phyloP scores from a whole-genome alignment of 2,329 filamentous ascomycete species.

The Eurotiales sp. region DNA sequence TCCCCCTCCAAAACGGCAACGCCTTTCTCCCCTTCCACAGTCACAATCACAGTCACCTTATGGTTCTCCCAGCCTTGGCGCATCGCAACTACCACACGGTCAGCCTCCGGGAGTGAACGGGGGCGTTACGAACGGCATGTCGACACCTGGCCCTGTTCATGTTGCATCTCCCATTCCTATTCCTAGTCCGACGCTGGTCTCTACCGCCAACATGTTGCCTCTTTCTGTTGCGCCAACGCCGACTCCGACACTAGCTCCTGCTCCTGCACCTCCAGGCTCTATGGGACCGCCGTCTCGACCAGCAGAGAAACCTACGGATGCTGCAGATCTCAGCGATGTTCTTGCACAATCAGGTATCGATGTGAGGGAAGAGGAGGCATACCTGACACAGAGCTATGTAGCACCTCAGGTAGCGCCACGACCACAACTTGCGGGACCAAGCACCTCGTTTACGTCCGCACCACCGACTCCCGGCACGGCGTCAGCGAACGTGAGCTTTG shows the following conservation, averaged over 20 bases:
- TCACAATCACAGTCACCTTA: constrained; percentile 61
- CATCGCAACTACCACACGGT: constrained; percentile 43
- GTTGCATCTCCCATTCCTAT: constrained; percentile 14
- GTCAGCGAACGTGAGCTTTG: constrained; percentile 48
- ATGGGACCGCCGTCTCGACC: constrained; percentile 64
- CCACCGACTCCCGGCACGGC: constrained; percentile 39
- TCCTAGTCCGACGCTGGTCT: constrained; percentile 34
- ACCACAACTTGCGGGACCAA: constrained; percentile 48
- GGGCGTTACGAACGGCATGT: constrained; percentile 53
- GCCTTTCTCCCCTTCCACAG: constrained; percentile 64
- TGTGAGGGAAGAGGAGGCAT: constrained; percentile 80
- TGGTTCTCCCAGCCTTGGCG: constrained; percentile 56
- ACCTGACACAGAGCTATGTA: constrained; percentile 57
- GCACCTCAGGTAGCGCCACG: constrained; percentile 31
- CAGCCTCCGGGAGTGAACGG: constrained; percentile 32
- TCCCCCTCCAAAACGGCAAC: constrained; percentile 70
- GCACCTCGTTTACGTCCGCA: constrained; percentile 38
- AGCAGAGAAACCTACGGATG: constrained; percentile 49
- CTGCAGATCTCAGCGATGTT: constrained; percentile 75
- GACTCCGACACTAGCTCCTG: constrained; percentile 15
- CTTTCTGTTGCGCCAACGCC: constrained; percentile 22
- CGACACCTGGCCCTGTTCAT: constrained; percentile 35
- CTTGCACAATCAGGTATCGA: constrained; percentile 82
- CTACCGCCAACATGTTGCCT: constrained; percentile 48
- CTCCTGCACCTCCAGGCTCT: constrained; percentile 38